Base-by-base conservation (phyloP, 148 eudicot genomes). In the Drosera capensis region DNA sequence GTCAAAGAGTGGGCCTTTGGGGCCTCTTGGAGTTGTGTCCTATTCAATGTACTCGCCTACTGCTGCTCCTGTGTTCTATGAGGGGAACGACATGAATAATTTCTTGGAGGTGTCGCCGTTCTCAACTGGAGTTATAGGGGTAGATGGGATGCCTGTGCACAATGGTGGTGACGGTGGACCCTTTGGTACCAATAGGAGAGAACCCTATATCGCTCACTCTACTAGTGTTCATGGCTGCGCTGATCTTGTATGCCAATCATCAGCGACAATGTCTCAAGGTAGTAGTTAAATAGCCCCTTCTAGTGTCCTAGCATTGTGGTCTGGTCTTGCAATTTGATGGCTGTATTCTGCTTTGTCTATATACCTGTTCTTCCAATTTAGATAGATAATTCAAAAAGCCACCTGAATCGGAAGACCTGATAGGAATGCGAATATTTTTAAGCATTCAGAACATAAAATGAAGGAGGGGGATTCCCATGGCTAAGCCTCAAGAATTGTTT, bases 1-100 rank as follows among this genome's bases (percentile, higher is more conserved):
- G 52, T 63, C 93, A 1, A 90, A 90, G 75, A 90, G 99, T 68
- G 99, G 99, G 37, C 99, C 99, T 14, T 75, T 90, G 30, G 99
- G 88, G 20, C 77, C 88, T 21, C 82, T 82, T 37, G 95, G 94
- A 13, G 42, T 55, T 54, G 77, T 78, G 3, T 80, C 73, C 59
- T 51, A 71, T 56, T 68, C 74, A 1, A 51, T 84, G 51, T 67
- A 75, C 59, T 84, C 95, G 0, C 93, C 93, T 44, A 71, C 71
- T 5, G 49, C 61, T 25, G 79, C 74, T 0, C 50, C 73, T 68
- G 65, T 68, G 47, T 85, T 70, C 16, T 67, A 69, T 52, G 88
- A 72, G 17, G 80, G 78, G 40, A 58, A 71, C 40, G 49, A 59
- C 50, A 45, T 52, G 51, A 69, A 76, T 29, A 63, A 57, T 48